phyloP scores from a whole-genome alignment of 202 grass and related monocot species.

The Panicum hallii region DNA sequence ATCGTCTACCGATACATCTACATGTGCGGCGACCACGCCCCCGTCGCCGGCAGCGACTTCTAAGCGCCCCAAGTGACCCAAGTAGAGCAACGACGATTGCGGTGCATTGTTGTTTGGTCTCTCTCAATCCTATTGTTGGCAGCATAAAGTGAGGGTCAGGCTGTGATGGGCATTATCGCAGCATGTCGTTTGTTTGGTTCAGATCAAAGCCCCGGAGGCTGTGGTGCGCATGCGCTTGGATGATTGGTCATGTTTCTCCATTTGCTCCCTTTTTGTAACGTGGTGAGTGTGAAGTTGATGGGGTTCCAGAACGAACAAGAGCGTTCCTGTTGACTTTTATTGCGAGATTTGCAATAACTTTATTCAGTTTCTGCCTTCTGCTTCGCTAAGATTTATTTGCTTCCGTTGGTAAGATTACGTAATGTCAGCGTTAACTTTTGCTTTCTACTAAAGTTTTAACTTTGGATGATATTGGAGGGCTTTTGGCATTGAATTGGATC shows the following conservation, averaged over 20 bases:
- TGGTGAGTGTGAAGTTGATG: conserved; percentile 28
- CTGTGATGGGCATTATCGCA: neutral
- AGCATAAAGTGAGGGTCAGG: conserved; percentile 26
- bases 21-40: conserved; percentile 61
- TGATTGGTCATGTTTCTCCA: conserved; percentile 18
- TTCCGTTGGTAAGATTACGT: neutral
- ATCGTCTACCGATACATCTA: conserved; percentile 66
- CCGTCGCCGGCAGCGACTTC: conserved; percentile 54
- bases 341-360: conserved; percentile 9
- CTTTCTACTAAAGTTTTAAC: too few relatives aligned
- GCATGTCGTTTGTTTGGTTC: conserved; percentile 37
- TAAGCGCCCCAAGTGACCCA: neutral
- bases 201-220: conserved; percentile 29
- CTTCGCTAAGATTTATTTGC: neutral
- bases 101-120: neutral
- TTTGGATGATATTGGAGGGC: too few relatives aligned
- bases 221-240: conserved; percentile 17
- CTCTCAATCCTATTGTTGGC: neutral
- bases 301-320: conserved; percentile 12
- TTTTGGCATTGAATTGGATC: too few relatives aligned
- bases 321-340: conserved; percentile 12
- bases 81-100: neutral
- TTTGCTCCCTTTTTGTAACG: conserved; percentile 10
- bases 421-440: too few relatives aligned
- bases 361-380: neutral